Evolutionary conservation across 192 early-diverging fungal species (phyloP).

Genomic region (Mortierella antarctica): DNA sequence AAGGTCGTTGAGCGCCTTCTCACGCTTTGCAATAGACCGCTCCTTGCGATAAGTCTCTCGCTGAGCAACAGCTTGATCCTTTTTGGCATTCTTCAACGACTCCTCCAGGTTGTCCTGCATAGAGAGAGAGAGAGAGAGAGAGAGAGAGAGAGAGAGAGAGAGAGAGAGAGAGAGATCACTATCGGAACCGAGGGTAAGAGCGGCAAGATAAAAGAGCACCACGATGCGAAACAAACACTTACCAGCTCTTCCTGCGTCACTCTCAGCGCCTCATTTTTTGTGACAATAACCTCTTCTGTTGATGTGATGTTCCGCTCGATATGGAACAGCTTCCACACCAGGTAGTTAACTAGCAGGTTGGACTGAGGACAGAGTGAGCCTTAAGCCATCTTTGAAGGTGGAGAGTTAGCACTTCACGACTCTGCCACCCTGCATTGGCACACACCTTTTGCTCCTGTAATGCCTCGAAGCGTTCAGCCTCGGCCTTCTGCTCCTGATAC

Average conservation of each 20-base stretch:
- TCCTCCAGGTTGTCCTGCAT: constrained; percentile 57
- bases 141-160: background rate
- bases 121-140: background rate
- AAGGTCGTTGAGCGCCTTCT: constrained; percentile 78
- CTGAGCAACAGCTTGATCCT: constrained; percentile 78
- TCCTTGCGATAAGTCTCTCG: constrained; percentile 80
- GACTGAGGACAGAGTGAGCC: constrained; percentile 50
- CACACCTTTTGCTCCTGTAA: constrained; percentile 68
- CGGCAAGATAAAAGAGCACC: background rate
- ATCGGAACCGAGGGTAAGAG: no score
- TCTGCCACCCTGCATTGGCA: background rate
- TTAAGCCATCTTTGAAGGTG: background rate
- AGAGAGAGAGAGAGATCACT: no score
- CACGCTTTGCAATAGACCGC: constrained; percentile 75
- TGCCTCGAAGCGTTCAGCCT: constrained; percentile 85
- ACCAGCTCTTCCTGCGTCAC: constrained; percentile 59
- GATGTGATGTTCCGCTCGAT: constrained; percentile 74
- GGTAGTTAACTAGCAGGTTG: constrained; percentile 72
- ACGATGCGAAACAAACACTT: background rate
- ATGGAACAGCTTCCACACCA: constrained; percentile 94
- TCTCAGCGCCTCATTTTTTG: constrained; percentile 60
- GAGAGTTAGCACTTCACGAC: no score
- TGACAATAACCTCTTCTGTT: constrained; percentile 69
- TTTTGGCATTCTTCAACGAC: constrained; percentile 70
- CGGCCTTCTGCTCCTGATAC: constrained; percentile 91